Base-by-base conservation (phyloP, 305 asterid genomes). In the Solanum aculeatissimum region DNA sequence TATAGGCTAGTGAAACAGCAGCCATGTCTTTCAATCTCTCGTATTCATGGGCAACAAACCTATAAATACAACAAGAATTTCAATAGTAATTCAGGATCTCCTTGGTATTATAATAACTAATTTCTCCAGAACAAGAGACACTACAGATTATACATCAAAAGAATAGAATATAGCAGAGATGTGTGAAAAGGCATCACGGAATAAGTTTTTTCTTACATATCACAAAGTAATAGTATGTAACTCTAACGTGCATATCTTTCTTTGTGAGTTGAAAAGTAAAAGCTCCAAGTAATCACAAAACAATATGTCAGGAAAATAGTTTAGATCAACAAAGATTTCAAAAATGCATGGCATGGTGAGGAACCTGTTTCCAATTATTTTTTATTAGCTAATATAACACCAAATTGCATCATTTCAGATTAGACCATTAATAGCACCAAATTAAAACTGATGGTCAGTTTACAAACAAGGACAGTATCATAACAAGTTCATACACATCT, bases 1-100 rank as follows among this genome's bases (percentile, higher is more conserved):
- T 94, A 85, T 93, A 94, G 83, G 98, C 96, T 90, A 94, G 90
- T 80, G 98, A 93, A 84, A 97, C 96, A 88, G 93, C 90, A 87
- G 92, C 95, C 95, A 94, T 91, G 87, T 94, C 97, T 85, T 92
- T 92, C 60, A 90, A 87, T 85, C 88, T 94, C 86, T 94, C 98
- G 84, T 89, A 94, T 87, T 93, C 97, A 86, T 86, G 93, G 82
- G 96, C 97, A 88, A 95, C 92, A 91, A 87, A 92, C 88, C 98
- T 94, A 82, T 55, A 38, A 81, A 84, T 72, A 89, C 80, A 83
- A 79, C 81, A 79, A 79, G 65, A 70, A 51, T 49, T 68, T 69
- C 69, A 15, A 21, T 54, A 27, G 27, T 40, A 70, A 57, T 83
- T 54, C 16, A 70, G 77, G 80, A 82, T 62, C 74, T 65, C 65